Evolutionary conservation across 2,329 filamentous ascomycete species (phyloP).

Genomic region (Bipolaris cookei): DNA sequence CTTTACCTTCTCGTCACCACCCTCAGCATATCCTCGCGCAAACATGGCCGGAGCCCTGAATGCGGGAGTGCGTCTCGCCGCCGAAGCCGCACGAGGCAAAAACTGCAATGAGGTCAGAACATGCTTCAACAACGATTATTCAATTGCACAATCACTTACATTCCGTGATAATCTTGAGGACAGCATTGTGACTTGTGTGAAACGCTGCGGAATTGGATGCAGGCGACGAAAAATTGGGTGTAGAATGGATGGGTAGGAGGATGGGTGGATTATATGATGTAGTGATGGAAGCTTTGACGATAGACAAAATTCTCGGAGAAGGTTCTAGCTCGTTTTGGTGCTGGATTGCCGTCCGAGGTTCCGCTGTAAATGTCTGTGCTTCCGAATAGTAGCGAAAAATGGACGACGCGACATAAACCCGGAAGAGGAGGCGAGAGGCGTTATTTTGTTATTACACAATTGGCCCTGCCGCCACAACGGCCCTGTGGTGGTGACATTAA

Average conservation of each 20-base stretch:
- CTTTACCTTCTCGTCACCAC: constrained; percentile 80
- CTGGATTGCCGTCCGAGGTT: constrained; percentile 24
- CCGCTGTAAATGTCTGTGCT: constrained; percentile 28
- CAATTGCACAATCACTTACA: constrained; percentile 37
- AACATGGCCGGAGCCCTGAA: constrained; percentile 73
- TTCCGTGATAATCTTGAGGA: constrained; percentile 52
- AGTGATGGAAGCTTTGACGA: constrained; percentile 38
- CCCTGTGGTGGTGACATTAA: neutral
- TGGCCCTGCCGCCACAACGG: constrained; percentile 1
- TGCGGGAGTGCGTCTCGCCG: constrained; percentile 68
- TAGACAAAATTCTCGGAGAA: constrained; percentile 37
- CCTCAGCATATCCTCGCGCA: constrained; percentile 74
- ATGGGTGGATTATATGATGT: constrained; percentile 36
- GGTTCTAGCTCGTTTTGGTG: constrained; percentile 32
- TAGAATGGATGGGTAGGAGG: constrained; percentile 26
- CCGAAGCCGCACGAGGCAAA: constrained; percentile 76
- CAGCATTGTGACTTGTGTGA: constrained; percentile 45
- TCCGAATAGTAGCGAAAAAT: constrained; percentile 6
- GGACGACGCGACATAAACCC: constrained; percentile 1
- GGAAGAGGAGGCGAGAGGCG: constrained; percentile 3
- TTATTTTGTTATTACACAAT: neutral
- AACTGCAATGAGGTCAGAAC: constrained; percentile 47
- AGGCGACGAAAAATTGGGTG: constrained; percentile 36
- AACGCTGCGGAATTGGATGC: constrained; percentile 40
- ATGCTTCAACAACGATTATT: neutral